Evolutionary conservation across 1,284 basidiomycete genomes (phyloP), one percentile per base, ranked within the genome.

Genomic region (Fomitopsis betulina): DNA sequence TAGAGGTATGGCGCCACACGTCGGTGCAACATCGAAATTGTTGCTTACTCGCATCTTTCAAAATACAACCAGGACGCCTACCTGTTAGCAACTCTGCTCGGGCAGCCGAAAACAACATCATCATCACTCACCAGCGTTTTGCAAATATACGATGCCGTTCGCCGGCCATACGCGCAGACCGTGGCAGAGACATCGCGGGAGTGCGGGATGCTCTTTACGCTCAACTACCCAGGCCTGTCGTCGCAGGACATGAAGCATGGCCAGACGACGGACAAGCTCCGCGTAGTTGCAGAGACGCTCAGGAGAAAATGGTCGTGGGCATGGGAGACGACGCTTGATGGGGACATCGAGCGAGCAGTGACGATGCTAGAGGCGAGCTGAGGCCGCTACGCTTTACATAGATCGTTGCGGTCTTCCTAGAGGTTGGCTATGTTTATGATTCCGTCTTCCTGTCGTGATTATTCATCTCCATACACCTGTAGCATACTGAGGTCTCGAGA

Each of bases 1-100:
- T 85, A 38, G 83, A 85, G 71, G 82, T 81, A 65, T 53, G 67
- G 53, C 27, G 25, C 39, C 55, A 27, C 9, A 25, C 9, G 9
- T 38, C 37, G 38, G 5, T 32, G 27, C 27, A 39, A n/a, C 35
- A 12, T 30, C 37, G 37, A 38, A 10, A 10, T 7, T 38, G 17
- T 21, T 30, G 27, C 47, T 23, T 21, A 42, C 25, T 15, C 23
- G 8, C 23, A 17, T 15, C 21, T 45, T 9, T 42, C 47, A 25
- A 10, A 27, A 40, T 33, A 13, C 30, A 3, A 17, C 17, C 45
- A 78, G 76, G 76, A 77, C 54, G 76, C 69, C 9, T 71, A 69
- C 53, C 58, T 79, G 9, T 73, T 79, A 49, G 76, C 80, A 0
- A 71, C 70, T 8, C 72, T 81, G 8, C 74, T 84, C 23, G 75